These are phyloP conservation scores for Exophiala sp. DNA, from an alignment of 2,329 filamentous ascomycete species.

Conservation along the genomic window DNA sequence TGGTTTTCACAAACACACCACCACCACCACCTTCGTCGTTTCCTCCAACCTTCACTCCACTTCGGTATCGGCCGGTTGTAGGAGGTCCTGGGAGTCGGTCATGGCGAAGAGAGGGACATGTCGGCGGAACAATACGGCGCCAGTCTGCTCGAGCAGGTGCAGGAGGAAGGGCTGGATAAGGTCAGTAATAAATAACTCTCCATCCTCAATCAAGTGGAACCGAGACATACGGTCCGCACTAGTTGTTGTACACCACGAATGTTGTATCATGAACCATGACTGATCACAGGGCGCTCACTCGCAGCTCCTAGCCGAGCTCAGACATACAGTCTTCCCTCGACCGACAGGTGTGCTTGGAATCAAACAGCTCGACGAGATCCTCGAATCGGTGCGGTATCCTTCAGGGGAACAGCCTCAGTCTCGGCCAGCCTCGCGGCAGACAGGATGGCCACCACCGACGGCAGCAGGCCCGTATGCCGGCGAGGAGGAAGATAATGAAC, in stretches of 20 bases:
- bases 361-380: constrained; percentile 42
- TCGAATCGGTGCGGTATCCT: constrained; percentile 35
- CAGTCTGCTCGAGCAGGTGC: constrained; percentile 48
- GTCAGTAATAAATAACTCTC: constrained; percentile 33
- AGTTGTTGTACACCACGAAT: too few relatives aligned
- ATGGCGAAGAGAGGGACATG: constrained; percentile 21
- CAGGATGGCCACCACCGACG: not conserved
- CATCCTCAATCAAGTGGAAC: not conserved
- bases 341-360: constrained; percentile 38
- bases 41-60: not conserved
- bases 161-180: constrained; percentile 47
- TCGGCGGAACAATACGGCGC: constrained; percentile 30
- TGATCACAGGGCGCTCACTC: too few relatives aligned
- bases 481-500: not conserved
- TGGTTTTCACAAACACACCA: too few relatives aligned
- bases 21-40: constrained; percentile 1
- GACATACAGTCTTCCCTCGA: constrained; percentile 27
- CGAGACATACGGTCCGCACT: not conserved
- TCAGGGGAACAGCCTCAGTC: not conserved
- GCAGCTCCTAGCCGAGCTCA: constrained; percentile 40
- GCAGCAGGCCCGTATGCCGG: not conserved
- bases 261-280: too few relatives aligned
- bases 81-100: not conserved
- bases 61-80: not conserved
- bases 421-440: not conserved